These are phyloP conservation scores for Zarea fungicola DNA, from an alignment of 2,329 filamentous ascomycete species.

Conservation along the genomic window DNA sequence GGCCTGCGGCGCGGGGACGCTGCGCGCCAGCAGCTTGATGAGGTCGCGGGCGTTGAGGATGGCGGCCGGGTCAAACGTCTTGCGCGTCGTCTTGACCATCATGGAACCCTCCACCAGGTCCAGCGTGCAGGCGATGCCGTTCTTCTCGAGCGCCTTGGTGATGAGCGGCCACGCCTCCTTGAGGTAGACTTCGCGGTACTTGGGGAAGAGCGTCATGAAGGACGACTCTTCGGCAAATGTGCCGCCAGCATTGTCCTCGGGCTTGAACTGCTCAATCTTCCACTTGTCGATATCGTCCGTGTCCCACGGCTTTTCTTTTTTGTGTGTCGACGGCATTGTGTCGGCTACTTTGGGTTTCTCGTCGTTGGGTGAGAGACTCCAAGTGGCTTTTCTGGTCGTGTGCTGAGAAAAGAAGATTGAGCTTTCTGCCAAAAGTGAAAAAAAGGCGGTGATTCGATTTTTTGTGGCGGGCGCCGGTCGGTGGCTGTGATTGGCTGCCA, in stretches of 20 bases:
- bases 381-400: too few relatives aligned
- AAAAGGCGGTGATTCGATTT: constrained; percentile 11
- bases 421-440: constrained; percentile 9
- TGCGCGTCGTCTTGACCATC: constrained; percentile 91
- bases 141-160: constrained; percentile 79
- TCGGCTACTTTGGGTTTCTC: neutral
- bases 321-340: constrained; percentile 79
- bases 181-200: constrained; percentile 92
- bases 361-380: too few relatives aligned
- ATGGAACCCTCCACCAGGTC: constrained; percentile 95
- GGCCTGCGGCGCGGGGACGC: constrained; percentile 88
- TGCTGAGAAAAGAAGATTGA: constrained; percentile 14
- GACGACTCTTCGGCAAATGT: constrained; percentile 90
- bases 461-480: neutral
- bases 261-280: constrained; percentile 83
- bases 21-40: constrained; percentile 86
- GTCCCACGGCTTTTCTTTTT: constrained; percentile 90
- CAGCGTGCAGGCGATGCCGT: constrained; percentile 83
- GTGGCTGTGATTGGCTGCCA: neutral
- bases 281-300: constrained; percentile 97
- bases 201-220: constrained; percentile 83
- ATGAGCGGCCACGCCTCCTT: constrained; percentile 91
- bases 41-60: constrained; percentile 92
- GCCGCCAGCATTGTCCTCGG: constrained; percentile 78
- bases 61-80: constrained; percentile 85